These are phyloP conservation scores for Cystobasidium pallidum DNA, from an alignment of 1,284 basidiomycete genomes.

Conservation along the genomic window DNA sequence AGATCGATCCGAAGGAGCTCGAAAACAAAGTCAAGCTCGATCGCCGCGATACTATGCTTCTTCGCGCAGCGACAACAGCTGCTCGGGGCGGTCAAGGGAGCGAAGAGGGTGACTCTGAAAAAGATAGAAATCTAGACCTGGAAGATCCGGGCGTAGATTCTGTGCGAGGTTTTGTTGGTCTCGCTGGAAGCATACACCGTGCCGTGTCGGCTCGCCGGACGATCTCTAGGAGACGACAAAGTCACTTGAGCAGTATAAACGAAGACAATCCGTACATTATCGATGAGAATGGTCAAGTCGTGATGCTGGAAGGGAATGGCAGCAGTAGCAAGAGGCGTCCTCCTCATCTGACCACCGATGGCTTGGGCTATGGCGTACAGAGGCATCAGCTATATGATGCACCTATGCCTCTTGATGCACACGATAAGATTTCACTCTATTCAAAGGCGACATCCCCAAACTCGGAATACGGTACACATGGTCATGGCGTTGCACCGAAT, in stretches of 20 bases:
- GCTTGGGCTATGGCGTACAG: conserved; percentile 57
- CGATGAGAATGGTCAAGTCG: conserved; percentile 63
- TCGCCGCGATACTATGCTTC: conserved; percentile 78
- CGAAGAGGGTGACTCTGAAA: conserved; percentile 59
- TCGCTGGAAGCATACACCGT: conserved; percentile 84
- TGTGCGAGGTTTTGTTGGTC: conserved; percentile 83
- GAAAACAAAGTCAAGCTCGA: conserved; percentile 66
- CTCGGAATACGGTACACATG: conserved; percentile 5
- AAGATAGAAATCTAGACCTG: conserved; percentile 57
- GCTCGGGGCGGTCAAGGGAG: conserved; percentile 66
- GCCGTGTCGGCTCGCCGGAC: conserved; percentile 58
- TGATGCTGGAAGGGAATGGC: conserved; percentile 54
- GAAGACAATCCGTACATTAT: conserved; percentile 25
- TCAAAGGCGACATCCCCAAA: conserved; percentile 52
- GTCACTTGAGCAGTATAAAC: conserved; percentile 28
- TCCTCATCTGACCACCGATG: conserved; percentile 45
- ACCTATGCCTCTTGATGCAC: conserved; percentile 45
- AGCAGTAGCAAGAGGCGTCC: conserved; percentile 30
- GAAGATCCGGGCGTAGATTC: conserved; percentile 84
- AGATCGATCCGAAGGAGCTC: conserved; percentile 77
- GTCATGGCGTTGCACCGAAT: conserved; percentile 54
- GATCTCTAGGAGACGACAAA: conserved; percentile 28
- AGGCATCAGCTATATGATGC: conserved; percentile 79
- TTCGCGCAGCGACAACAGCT: conserved; percentile 56
- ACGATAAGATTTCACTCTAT: conserved; percentile 50